Conservation (phyloP, 2,329 filamentous ascomycete species). For the Talaromyces amestolkiae region DNA sequence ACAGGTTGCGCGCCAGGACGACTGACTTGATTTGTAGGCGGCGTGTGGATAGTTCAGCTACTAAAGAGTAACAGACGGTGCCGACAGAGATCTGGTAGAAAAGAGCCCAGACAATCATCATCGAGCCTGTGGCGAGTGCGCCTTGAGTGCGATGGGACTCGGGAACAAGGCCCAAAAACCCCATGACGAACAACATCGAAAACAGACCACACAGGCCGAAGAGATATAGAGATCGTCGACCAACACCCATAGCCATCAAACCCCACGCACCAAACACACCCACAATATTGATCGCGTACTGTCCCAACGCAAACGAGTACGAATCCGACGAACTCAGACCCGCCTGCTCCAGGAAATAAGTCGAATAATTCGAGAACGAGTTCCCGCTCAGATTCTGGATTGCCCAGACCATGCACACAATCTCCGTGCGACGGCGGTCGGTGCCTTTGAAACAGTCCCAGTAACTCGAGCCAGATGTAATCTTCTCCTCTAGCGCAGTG, state of each 20-base stretch:
- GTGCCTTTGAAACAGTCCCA: constrained; percentile 79
- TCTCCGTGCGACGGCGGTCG: constrained; percentile 75
- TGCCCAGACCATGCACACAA: constrained; percentile 63
- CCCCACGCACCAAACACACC: constrained; percentile 80
- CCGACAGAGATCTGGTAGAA: constrained; percentile 85
- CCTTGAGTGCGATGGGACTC: constrained; percentile 57
- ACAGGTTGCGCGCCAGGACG: constrained; percentile 76
- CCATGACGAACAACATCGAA: constrained; percentile 75
- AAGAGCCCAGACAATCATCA: constrained; percentile 81
- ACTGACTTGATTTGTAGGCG: constrained; percentile 89
- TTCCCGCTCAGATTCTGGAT: constrained; percentile 65
- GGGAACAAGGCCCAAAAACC: constrained; percentile 75
- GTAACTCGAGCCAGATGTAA: constrained; percentile 71
- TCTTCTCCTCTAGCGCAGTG: constrained; percentile 72
- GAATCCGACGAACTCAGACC: constrained; percentile 51
- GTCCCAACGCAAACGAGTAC: constrained; percentile 58
- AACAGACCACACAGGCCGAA: constrained; percentile 72
- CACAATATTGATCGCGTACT: constrained; percentile 68
- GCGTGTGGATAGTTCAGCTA: constrained; percentile 77
- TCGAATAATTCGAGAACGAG: constrained; percentile 64
- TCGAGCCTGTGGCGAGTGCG: constrained; percentile 74
- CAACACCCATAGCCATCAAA: constrained; percentile 71
- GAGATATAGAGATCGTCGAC: constrained; percentile 72
- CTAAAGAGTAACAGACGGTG: constrained; percentile 85
- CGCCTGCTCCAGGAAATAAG: constrained; percentile 58